Evolutionary conservation across 164 flowering plant species (phyloP).

Genomic region (Liriodendron chinense): DNA sequence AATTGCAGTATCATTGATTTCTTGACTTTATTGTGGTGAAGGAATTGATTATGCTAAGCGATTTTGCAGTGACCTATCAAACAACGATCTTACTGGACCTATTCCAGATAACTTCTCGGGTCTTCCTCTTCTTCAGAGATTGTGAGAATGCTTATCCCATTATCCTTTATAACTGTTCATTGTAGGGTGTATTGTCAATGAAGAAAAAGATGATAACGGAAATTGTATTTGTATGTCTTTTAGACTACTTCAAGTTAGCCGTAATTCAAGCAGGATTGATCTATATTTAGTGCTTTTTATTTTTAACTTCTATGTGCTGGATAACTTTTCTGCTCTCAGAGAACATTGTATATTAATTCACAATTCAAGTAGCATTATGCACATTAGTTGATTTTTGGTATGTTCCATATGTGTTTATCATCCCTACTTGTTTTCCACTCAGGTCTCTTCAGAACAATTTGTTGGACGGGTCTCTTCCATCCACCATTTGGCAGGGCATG

Average conservation of each 20-base stretch:
- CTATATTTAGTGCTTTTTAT: conserved; percentile 1
- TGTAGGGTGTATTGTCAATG: not conserved
- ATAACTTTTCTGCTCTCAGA: not conserved
- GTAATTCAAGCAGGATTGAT: not conserved
- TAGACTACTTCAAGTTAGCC: not conserved
- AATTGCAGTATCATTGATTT: not conserved
- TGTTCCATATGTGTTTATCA: not conserved
- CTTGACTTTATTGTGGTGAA: not conserved
- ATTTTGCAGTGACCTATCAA: conserved; percentile 64
- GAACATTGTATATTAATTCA: not conserved
- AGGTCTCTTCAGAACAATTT: conserved; percentile 57
- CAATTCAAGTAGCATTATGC: not conserved
- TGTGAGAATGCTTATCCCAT: conserved; percentile 41
- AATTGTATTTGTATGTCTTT: not conserved
- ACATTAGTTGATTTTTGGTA: not conserved
- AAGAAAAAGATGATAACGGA: no score
- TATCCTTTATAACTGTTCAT: not conserved
- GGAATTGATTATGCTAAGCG: not conserved
- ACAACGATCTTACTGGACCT: conserved; percentile 62
- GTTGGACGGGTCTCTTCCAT: conserved; percentile 47
- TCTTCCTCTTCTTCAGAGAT: conserved; percentile 61
- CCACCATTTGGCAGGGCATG: conserved; percentile 56
- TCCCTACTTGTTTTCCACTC: conserved; percentile 11
- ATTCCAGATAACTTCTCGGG: conserved; percentile 64
- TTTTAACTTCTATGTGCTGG: not conserved